phyloP scores from a whole-genome alignment of 768 basidiomycete species.

The Austroboletus eburneus region DNA sequence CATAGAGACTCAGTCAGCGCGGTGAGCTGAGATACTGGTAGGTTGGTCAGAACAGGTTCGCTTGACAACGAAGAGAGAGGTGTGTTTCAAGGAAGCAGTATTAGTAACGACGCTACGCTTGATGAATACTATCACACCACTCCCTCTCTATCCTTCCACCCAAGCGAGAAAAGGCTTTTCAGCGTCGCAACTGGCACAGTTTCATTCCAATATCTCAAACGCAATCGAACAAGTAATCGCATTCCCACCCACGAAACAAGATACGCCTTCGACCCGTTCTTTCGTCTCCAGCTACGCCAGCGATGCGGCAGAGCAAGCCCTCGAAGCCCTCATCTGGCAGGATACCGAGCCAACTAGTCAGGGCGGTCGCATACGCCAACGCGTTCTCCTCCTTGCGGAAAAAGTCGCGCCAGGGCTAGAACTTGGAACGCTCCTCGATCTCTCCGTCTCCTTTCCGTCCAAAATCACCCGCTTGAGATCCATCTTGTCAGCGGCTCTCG shows the following conservation, averaged over 20 bases:
- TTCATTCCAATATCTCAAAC: slow-evolving; percentile 46
- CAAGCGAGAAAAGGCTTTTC: slow-evolving; percentile 45
- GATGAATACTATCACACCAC: slow-evolving; percentile 31
- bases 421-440: slow-evolving; percentile 54
- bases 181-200: slow-evolving; percentile 45
- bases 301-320: slow-evolving; percentile 48
- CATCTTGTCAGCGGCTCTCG: slow-evolving; percentile 40
- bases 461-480: slow-evolving; percentile 42
- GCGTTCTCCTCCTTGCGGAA: slow-evolving; percentile 54
- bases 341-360: slow-evolving; percentile 24
- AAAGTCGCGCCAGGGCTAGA: slow-evolving; percentile 49
- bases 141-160: slow-evolving; percentile 55
- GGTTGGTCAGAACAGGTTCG: too few species aligned
- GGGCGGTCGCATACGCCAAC: slow-evolving; percentile 44
- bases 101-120: too few species aligned
- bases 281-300: slow-evolving; percentile 58
- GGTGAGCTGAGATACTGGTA: too few species aligned
- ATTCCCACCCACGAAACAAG: slow-evolving; percentile 45
- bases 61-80: too few species aligned
- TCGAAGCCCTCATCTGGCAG: slow-evolving; percentile 61
- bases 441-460: slow-evolving; percentile 53
- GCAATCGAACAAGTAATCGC: slow-evolving; percentile 45
- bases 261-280: slow-evolving; percentile 39
- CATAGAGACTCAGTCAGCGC: too few species aligned
- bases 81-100: too few species aligned